phyloP scores from a whole-genome alignment of 75 land plant genomes.

The Picea sitchensis region DNA sequence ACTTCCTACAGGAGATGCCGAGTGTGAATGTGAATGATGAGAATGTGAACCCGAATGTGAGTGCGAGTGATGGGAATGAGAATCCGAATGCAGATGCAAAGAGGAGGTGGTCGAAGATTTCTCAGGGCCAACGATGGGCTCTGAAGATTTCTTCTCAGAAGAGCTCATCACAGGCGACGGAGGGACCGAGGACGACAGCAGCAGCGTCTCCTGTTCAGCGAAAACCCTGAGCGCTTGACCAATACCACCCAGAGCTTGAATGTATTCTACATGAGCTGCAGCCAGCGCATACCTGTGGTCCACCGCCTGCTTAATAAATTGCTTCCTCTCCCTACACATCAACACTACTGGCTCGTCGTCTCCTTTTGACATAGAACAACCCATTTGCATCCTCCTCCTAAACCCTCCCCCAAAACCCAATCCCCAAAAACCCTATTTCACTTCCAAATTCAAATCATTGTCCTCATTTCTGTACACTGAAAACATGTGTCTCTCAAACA shows the following conservation, averaged over 20 bases:
- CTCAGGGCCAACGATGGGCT: not conserved
- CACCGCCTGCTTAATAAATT: conserved; percentile 48
- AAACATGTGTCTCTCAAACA: too few relatives aligned
- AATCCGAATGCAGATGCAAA: conserved; percentile 23
- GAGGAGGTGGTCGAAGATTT: conserved; percentile 16
- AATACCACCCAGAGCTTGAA: conserved; percentile 35
- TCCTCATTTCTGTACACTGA: too few relatives aligned
- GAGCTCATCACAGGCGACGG: conserved; percentile 13
- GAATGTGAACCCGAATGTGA: conserved; percentile 39
- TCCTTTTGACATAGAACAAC: conserved; percentile 65
- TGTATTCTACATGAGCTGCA: conserved; percentile 50
- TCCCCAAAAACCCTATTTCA: too few relatives aligned
- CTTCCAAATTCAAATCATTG: too few relatives aligned
- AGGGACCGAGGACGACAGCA: conserved; percentile 8
- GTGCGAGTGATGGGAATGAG: conserved; percentile 9
- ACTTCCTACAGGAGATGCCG: not conserved
- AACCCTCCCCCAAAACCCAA: not conserved
- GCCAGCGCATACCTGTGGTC: conserved; percentile 47
- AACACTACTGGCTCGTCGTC: conserved; percentile 64
- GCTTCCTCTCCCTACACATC: conserved; percentile 45
- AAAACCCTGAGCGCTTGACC: conserved; percentile 44
- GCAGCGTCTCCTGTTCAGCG: conserved; percentile 16
- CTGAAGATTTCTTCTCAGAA: not conserved
- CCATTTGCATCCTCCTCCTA: conserved; percentile 35
- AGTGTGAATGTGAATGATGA: conserved; percentile 24